Evolutionary conservation across 305 asterid species (phyloP).

Genomic region (Plantago coronopus): DNA sequence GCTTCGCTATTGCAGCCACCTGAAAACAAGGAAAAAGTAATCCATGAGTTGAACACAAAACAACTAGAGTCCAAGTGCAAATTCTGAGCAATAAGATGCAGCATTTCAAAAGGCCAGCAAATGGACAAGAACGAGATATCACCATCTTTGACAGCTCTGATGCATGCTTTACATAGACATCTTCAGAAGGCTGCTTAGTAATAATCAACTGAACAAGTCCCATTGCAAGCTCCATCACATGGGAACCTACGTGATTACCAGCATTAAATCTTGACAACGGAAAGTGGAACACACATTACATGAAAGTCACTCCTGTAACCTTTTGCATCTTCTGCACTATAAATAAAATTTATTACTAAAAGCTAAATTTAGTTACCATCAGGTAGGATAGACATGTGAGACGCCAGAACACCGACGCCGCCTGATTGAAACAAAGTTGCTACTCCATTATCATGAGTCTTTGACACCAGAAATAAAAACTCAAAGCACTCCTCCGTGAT

Average conservation of each 20-base stretch:
- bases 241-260: conserved; percentile 49
- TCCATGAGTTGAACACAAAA: conserved; percentile 17
- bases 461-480: conserved; percentile 57
- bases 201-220: conserved; percentile 61
- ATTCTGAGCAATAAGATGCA: conserved; percentile 4
- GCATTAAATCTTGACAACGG: conserved; percentile 16
- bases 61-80: conserved; percentile 5
- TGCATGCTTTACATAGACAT: conserved; percentile 40
- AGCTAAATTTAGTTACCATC: conserved; percentile 47
- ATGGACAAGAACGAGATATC: conserved; percentile 15
- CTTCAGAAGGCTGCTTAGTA: conserved; percentile 62
- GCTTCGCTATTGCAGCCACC: conserved; percentile 75
- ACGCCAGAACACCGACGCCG: conserved; percentile 58
- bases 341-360: not conserved
- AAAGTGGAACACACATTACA: not conserved
- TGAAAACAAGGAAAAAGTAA: conserved; percentile 34
- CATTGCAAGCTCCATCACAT: conserved; percentile 54
- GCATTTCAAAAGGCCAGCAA: conserved; percentile 12
- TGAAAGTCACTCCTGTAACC: too few relatives aligned
- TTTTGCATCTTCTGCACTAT: too few relatives aligned
- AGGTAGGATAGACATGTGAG: conserved; percentile 52
- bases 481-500: conserved; percentile 73
- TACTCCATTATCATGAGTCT: conserved; percentile 54
- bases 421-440: conserved; percentile 50
- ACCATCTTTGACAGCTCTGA: conserved; percentile 70